These are phyloP conservation scores for Trichoderma simmonsii DNA, from an alignment of 2,329 filamentous ascomycete species.

Conservation along the genomic window DNA sequence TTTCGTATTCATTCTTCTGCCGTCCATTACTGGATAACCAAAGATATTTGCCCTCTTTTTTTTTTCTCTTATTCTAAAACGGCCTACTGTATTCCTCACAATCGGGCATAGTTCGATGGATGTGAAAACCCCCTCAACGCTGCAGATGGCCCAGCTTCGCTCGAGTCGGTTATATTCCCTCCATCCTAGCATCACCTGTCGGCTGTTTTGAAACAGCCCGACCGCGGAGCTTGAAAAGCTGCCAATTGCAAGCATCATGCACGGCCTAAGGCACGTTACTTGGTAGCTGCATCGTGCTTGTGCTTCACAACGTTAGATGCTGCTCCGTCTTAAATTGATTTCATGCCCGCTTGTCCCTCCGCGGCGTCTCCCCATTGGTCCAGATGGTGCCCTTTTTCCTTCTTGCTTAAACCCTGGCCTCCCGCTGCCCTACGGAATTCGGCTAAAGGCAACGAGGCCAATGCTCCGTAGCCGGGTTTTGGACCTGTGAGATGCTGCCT, in stretches of 20 bases:
- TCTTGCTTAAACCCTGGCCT: not conserved
- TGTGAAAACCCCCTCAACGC: too few species aligned
- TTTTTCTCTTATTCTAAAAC: not conserved
- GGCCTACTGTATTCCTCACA: not conserved
- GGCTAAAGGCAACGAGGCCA: constrained; percentile 1
- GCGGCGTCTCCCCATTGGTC: not conserved
- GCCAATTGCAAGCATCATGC: not conserved
- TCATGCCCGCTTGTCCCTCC: not conserved
- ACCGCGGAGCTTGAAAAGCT: not conserved
- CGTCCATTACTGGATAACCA: not conserved
- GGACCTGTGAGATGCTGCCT: not conserved
- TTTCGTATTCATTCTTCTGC: not conserved
- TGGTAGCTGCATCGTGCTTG: not conserved
- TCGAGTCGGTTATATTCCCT: not conserved
- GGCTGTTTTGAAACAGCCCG: not conserved
- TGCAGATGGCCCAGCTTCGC: not conserved
- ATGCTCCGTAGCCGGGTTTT: not conserved
- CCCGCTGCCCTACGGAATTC: constrained; percentile 3
- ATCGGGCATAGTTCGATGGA: not conserved
- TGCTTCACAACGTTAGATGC: not conserved
- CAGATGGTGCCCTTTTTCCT: not conserved
- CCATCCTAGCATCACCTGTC: not conserved
- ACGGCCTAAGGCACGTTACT: not conserved
- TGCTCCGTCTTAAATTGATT: not conserved
- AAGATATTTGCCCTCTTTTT: too few species aligned